Conservation (phyloP, 2,329 filamentous ascomycete species). For the Metarhizium rileyi region DNA sequence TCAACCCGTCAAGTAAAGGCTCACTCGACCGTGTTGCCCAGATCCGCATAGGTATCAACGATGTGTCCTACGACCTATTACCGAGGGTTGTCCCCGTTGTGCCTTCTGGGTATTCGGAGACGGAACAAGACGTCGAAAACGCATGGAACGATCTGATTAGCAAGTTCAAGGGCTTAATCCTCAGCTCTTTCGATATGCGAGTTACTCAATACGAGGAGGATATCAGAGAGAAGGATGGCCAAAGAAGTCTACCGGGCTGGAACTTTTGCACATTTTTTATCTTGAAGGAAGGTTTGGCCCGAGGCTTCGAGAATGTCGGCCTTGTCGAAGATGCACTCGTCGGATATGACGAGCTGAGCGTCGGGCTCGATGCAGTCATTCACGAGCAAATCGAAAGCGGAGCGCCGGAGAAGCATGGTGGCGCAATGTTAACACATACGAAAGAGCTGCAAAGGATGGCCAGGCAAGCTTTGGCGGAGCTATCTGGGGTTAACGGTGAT, state of each 20-base stretch:
- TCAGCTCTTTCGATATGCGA: constrained; percentile 81
- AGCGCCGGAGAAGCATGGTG: constrained; percentile 55
- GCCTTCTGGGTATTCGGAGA: constrained; percentile 57
- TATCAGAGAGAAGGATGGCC: constrained; percentile 85
- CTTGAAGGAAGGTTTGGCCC: constrained; percentile 85
- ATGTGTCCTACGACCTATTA: constrained; percentile 55
- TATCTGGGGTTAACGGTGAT: constrained; percentile 19
- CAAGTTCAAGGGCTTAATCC: constrained; percentile 79
- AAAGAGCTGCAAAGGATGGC: constrained; percentile 59
- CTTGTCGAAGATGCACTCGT: constrained; percentile 90
- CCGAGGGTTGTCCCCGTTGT: constrained; percentile 54
- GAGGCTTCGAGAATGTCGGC: constrained; percentile 92
- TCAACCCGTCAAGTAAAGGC: constrained; percentile 65
- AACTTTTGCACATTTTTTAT: constrained; percentile 99
- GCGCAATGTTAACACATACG: constrained; percentile 62
- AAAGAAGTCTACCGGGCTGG: constrained; percentile 84
- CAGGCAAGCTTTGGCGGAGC: constrained; percentile 37
- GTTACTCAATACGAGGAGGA: constrained; percentile 96
- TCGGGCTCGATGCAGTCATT: constrained; percentile 75
- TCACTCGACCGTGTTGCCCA: constrained; percentile 73
- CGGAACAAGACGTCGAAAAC: constrained; percentile 65
- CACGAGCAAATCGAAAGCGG: constrained; percentile 58
- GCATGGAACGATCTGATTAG: constrained; percentile 77
- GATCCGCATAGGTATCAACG: constrained; percentile 65
- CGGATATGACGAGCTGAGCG: constrained; percentile 87